A percentile compares a stretch with the other conserved stretches of the same genome.
phyloP scores from a whole-genome alignment of 83 land plant species.

The Isoetes engelmannii region DNA sequence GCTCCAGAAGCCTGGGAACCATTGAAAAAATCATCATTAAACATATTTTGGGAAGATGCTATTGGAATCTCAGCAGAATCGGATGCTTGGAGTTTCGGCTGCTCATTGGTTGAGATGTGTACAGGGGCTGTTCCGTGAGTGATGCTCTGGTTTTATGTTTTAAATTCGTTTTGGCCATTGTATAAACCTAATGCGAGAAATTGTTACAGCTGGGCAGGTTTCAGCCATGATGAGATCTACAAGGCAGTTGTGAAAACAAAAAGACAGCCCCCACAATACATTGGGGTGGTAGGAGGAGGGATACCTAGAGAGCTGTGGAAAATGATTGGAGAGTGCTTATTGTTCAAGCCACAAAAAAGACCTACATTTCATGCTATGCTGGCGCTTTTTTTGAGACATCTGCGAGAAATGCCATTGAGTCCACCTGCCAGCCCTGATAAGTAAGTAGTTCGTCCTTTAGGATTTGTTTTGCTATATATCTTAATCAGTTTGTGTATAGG shows the following conservation, averaged over 20 bases:
- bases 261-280: constrained; percentile 79
- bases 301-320: constrained; percentile 93
- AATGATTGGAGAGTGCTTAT: constrained; percentile 95
- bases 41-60: constrained; percentile 78
- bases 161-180: no score
- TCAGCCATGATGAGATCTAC: constrained; percentile 72
- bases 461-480: background rate
- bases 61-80: constrained; percentile 73
- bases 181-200: background rate
- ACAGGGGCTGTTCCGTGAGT: constrained; percentile 91
- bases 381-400: constrained; percentile 69
- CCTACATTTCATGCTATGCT: constrained; percentile 83
- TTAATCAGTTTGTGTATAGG: background rate
- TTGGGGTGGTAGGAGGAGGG: constrained; percentile 89
- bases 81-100: constrained; percentile 99
- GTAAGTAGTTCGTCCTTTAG: constrained; percentile 35
- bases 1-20: constrained; percentile 99
- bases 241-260: constrained; percentile 61
- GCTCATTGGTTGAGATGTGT: constrained; percentile 92
- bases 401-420: constrained; percentile 78
- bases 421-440: constrained; percentile 89
- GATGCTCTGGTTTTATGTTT: no score
- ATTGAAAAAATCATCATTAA: constrained; percentile 56
- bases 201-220: constrained; percentile 76
- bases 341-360: constrained; percentile 78